Base-by-base conservation (phyloP, 371 early-diverging fungal species). In the Rhizomucor pusillus region DNA sequence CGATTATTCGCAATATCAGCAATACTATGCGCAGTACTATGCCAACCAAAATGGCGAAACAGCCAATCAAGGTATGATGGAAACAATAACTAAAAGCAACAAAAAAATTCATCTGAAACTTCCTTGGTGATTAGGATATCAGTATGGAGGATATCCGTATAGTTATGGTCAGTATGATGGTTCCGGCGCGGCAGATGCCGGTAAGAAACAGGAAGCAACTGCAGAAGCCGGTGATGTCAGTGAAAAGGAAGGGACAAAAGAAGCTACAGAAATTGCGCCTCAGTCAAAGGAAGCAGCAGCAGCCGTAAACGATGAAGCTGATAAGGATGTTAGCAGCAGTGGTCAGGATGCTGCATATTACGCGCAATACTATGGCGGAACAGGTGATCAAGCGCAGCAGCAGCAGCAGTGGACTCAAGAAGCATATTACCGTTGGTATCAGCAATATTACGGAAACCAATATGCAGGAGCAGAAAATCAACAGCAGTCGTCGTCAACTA, bases 361-460 rank as follows among this genome's bases (percentile, higher is more conserved):
- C 56, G 67, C 63, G 12, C 72, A 71, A 52, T 70, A 66, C 46
- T 71, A 75, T 52, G 48, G 39, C n/a, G 59, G 55, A 37, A 43
- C 35, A 34, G 54, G 35, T 36, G 49, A 37, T 43, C 34, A 43
- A 14, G 29, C 60, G 36, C 60, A 55, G 43, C 59, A 63, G 16
- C 56, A 57, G 22, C 57, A 69, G 23, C 63, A 63, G 29, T 69
- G 66, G 48, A 60, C 59, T 47, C 70, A 73, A 47, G 70, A 71
- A 52, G 67, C 69, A 1, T 75, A 75, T 43, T 58, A 75, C 58
- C 72, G 72, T 55, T 72, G 73, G 66, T 75, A 72, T 51, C 75
- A 75, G 47, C 76, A 75, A 53, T 72, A 75, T 37, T 75, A 80
- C 59, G 71, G 71, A 29, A 54, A 53, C 5, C 55, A 60, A 39